Conservation (phyloP, 1,284 basidiomycete genomes). For the Pseudomicrostroma phylloplanum region DNA sequence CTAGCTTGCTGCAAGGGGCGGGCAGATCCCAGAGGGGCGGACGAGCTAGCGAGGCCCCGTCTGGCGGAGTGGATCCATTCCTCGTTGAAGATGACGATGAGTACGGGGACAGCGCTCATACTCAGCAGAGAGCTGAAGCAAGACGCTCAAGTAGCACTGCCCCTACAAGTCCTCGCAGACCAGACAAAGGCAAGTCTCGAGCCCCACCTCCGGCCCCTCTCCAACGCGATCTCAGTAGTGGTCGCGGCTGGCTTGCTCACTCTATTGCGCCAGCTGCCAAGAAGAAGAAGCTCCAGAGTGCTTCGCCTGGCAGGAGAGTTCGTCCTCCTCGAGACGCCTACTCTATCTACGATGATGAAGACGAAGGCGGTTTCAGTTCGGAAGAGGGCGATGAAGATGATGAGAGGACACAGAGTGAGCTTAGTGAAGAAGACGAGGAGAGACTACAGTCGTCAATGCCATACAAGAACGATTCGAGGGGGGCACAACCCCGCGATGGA, state of each 20-base stretch:
- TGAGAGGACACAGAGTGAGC: not conserved
- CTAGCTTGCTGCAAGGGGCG: not conserved
- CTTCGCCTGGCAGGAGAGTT: not conserved
- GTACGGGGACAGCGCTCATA: not conserved
- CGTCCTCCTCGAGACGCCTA: conserved; percentile 6
- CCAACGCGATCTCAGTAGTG: not conserved
- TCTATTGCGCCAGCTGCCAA: conserved; percentile 5
- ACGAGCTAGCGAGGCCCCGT: not conserved
- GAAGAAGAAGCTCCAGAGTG: not conserved
- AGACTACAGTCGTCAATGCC: too few relatives aligned
- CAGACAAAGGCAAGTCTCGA: not conserved
- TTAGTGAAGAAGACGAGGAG: conserved; percentile 5
- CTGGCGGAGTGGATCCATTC: conserved; percentile 10
- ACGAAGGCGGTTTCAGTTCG: conserved; percentile 4
- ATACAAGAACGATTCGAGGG: too few relatives aligned
- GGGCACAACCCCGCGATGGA: not conserved
- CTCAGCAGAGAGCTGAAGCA: not conserved
- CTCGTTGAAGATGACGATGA: conserved; percentile 10
- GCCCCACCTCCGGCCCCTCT: not conserved
- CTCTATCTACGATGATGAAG: conserved; percentile 13
- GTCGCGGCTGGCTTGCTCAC: conserved; percentile 15
- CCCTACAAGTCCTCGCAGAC: not conserved
- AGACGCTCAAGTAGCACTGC: not conserved
- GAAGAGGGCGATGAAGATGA: conserved; percentile 12
- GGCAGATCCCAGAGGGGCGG: too few relatives aligned